Evolutionary conservation across 192 early-diverging fungal genomes (phyloP), one percentile per base, ranked within the genome.

Genomic region (Obelidium mucronatum): DNA sequence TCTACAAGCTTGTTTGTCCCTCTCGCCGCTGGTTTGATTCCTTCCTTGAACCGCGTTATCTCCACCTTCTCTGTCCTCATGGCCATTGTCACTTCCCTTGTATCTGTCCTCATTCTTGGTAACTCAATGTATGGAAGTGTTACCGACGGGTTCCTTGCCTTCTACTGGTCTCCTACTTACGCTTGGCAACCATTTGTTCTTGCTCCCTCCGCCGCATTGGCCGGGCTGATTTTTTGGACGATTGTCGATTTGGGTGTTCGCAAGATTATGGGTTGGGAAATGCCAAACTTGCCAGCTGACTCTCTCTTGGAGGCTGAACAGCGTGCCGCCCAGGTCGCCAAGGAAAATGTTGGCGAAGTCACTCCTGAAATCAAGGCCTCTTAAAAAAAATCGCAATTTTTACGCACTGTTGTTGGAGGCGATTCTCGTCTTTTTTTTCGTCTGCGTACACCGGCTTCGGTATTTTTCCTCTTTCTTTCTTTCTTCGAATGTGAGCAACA

Each of bases 1-100:
- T 73, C 84, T 8, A 65, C 78, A 40, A 74, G 51, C 54, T n/a
- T 71, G 55, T 67, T 70, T 19, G 34, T 85, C 22, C 84, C 84
- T 8, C 26, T 85, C 44, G 53, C 77, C 19, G n/a, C 78, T 31
- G 84, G 84, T 1, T 42, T 83, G 22, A 36, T 75, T 30, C 51
- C 35, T 1, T 33, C n/a, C 34, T 51, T 83, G 24, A 70, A 83
- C n/a, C 53, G 74, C 13, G 65, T 72, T 65, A 53, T 85, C n/a
- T 71, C 72, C 4, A 80, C 74, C 31, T 40, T 44, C 44, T 70
- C 76, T 19, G 81, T 71, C 37, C 39, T 83, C 33, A 81, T 85
- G 69, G 81, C 74, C 31, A 71, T 44, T 40, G 22, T 85, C 53
- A 51, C 48, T 22, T 51, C 79, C 31, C 40, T 85, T 0, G 24